Percentiles rank a stretch among this genome's conserved stretches.
Evolutionary conservation across 805 yeast genomes (phyloP).

Genomic region (Starmerella asiatica): DNA sequence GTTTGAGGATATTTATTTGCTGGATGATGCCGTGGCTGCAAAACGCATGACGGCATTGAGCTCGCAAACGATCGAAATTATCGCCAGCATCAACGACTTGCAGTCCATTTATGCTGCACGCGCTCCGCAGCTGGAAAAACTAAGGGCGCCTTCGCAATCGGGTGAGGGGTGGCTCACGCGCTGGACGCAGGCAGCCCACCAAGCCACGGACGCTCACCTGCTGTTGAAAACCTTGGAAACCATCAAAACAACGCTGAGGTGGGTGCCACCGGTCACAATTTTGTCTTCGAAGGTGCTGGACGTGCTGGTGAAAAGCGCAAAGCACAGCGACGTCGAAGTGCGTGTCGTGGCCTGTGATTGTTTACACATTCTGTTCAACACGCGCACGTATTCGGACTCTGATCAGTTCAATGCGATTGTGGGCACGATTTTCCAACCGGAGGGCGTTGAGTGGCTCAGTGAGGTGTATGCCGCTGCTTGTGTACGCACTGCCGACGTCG

Average conservation of each 20-base stretch:
- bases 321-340: conserved; percentile 40
- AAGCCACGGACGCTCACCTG: conserved; percentile 4
- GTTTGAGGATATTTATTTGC: conserved; percentile 82
- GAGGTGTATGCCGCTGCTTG: conserved; percentile 36
- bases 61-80: conserved; percentile 71
- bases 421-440: conserved; percentile 59
- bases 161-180: conserved; percentile 73
- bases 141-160: conserved; percentile 38
- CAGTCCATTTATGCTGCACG: conserved; percentile 52
- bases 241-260: conserved; percentile 76
- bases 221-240: conserved; percentile 53
- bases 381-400: conserved; percentile 53
- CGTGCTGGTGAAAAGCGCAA: conserved; percentile 38
- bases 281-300: conserved; percentile 51
- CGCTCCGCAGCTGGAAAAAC: conserved; percentile 40
- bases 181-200: conserved; percentile 40
- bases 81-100: conserved; percentile 56
- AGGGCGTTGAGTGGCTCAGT: conserved; percentile 58
- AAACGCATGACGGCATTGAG: conserved; percentile 63
- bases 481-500: conserved; percentile 26
- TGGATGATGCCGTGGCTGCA: conserved; percentile 84
- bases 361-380: conserved; percentile 63
- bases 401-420: conserved; percentile 66
- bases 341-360: conserved; percentile 82
- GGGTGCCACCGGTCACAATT: conserved; percentile 74